A percentile compares a stretch with the other conserved stretches of the same genome.
These are phyloP conservation scores for Gautieria morchelliformis DNA, from an alignment of 768 basidiomycete species.

Conservation along the genomic window DNA sequence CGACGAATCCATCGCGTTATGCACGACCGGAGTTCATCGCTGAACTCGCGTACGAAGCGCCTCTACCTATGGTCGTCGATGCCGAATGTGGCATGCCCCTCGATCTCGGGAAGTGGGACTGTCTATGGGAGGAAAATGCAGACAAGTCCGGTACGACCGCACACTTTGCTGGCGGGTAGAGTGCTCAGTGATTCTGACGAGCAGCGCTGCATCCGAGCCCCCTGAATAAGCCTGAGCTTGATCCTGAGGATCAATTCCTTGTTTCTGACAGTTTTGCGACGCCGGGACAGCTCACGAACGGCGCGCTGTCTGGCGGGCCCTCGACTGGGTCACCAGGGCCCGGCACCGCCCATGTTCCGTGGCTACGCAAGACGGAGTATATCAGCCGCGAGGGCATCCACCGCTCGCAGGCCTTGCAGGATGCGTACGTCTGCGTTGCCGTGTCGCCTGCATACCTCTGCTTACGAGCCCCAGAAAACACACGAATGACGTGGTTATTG, in stretches of 20 bases:
- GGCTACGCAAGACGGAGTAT: slow-evolving; percentile 91
- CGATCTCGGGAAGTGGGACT: slow-evolving; percentile 75
- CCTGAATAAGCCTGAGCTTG: slow-evolving; percentile 45
- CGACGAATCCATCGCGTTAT: slow-evolving; percentile 84
- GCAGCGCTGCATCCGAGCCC: slow-evolving; percentile 60
- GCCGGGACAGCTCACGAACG: slow-evolving; percentile 29
- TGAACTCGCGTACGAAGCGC: slow-evolving; percentile 67
- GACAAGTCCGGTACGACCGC: slow-evolving; percentile 48
- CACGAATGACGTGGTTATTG: slow-evolving; percentile 38
- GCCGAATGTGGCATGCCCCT: slow-evolving; percentile 96
- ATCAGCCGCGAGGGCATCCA: slow-evolving; percentile 53
- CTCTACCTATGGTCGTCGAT: slow-evolving; percentile 92
- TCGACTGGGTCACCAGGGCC: slow-evolving; percentile 26
- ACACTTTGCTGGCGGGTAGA: no score
- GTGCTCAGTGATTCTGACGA: background rate
- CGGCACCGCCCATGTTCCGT: slow-evolving; percentile 58
- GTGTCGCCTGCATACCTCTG: background rate
- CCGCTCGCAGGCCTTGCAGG: slow-evolving; percentile 34
- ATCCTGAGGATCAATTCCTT: slow-evolving; percentile 69
- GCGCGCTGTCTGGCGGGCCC: slow-evolving; percentile 28
- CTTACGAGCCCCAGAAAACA: slow-evolving; percentile 31
- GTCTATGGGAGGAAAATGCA: slow-evolving; percentile 73
- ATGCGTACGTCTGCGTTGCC: slow-evolving; percentile 37
- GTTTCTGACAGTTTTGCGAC: slow-evolving; percentile 41
- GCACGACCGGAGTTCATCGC: slow-evolving; percentile 79